A percentile compares a stretch with the other conserved stretches of the same genome.
Conservation (phyloP, 371 early-diverging fungal species). For the Saksenaea vasiformis region DNA sequence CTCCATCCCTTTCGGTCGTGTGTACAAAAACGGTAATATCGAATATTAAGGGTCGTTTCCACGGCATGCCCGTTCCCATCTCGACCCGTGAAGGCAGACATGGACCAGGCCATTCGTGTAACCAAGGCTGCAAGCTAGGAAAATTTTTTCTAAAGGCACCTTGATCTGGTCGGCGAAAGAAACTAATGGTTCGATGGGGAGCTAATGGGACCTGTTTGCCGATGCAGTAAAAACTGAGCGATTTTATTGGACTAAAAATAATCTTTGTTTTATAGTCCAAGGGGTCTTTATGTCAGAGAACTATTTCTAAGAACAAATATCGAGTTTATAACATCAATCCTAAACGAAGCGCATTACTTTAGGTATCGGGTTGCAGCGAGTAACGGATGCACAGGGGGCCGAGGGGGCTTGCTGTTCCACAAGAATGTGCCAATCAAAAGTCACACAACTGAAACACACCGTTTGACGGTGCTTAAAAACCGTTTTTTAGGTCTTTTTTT, state of each 20-base stretch:
- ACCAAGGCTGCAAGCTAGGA: neutral
- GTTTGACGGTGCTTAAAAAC: conserved; percentile 4
- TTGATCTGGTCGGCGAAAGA: conserved; percentile 2
- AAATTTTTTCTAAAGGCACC: conserved; percentile 1
- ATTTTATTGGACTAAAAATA: neutral
- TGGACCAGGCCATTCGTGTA: conserved; percentile 4
- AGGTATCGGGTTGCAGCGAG: conserved; percentile 2
- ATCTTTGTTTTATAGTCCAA: neutral
- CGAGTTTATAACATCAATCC: neutral
- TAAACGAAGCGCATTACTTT: neutral
- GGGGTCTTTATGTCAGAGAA: neutral
- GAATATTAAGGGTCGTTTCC: conserved; percentile 6
- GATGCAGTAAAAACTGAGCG: neutral
- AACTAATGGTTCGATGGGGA: neutral
- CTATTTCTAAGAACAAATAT: neutral
- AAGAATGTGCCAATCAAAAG: conserved; percentile 4
- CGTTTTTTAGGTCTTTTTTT: conserved; percentile 5
- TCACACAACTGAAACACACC: neutral
- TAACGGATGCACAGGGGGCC: neutral
- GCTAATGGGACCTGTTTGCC: neutral
- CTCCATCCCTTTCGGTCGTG: neutral
- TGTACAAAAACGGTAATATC: conserved; percentile 1
- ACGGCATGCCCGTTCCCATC: conserved; percentile 3
- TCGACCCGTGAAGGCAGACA: conserved; percentile 4
- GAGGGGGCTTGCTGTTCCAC: neutral